Percentiles rank a stretch among this genome's conserved stretches.
Conservation (phyloP, 176 grass and related monocot genomes). For the Puya raimondii region DNA sequence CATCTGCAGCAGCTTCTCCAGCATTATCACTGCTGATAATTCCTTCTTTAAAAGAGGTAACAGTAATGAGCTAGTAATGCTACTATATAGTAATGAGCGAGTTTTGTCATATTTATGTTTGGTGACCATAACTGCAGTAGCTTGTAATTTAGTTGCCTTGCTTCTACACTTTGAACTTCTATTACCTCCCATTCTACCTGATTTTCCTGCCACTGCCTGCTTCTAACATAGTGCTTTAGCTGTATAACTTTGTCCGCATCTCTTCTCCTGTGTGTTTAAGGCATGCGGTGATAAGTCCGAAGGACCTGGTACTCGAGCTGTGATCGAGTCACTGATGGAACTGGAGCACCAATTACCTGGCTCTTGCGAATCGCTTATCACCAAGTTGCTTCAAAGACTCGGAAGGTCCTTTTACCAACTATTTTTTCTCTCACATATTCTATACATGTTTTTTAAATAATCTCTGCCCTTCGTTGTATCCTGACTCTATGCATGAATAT, state of each 20-base stretch:
- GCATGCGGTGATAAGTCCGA: conserved; percentile 63
- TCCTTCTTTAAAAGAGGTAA: conserved; percentile 92
- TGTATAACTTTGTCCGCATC: not conserved
- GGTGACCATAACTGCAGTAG: not conserved
- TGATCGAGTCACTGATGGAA: conserved; percentile 72
- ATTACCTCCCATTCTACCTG: not conserved
- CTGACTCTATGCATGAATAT: not conserved
- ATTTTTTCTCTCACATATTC: conserved; percentile 11
- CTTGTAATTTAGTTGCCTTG: not conserved
- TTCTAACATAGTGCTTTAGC: conserved; percentile 1
- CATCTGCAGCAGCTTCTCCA: conserved; percentile 58
- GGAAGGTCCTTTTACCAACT: conserved; percentile 37
- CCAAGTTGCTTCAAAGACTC: conserved; percentile 54
- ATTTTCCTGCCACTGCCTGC: not conserved
- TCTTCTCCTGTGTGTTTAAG: conserved; percentile 26
- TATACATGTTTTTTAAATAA: conserved; percentile 1
- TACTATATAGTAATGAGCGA: not conserved
- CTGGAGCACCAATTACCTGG: conserved; percentile 76
- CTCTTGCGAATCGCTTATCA: conserved; percentile 61
- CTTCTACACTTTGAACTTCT: not conserved
- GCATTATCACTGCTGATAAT: conserved; percentile 69
- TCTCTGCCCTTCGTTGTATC: not conserved
- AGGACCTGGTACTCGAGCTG: conserved; percentile 30
- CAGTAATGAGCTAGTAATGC: not conserved
- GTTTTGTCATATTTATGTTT: not conserved